Percentiles rank a stretch among this genome's conserved stretches.
These are phyloP conservation scores for Metschnikowia aberdeeniae DNA, from an alignment of 805 yeast genomes.

Conservation along the genomic window DNA sequence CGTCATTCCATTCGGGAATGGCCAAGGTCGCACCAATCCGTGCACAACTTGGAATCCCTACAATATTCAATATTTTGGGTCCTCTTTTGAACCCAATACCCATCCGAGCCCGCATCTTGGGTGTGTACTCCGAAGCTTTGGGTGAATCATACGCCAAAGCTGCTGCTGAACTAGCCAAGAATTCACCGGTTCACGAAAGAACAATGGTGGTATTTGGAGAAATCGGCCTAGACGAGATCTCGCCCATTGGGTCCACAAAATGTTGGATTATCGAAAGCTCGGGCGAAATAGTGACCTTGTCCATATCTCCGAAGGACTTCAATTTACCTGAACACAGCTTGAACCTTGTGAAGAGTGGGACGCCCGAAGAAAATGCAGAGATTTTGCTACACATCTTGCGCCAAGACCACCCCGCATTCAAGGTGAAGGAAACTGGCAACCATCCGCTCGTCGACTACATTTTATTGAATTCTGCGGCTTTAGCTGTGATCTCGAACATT, in stretches of 20 bases:
- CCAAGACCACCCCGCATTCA: constrained; percentile 44
- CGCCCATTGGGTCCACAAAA: constrained; percentile 79
- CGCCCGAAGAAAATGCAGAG: constrained; percentile 81
- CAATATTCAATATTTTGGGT: constrained; percentile 91
- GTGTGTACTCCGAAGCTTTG: constrained; percentile 76
- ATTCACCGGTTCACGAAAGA: constrained; percentile 41
- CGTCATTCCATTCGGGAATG: constrained; percentile 92
- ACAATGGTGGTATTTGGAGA: constrained; percentile 93
- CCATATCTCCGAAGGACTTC: constrained; percentile 69
- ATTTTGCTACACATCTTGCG: constrained; percentile 42
- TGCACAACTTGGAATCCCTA: constrained; percentile 77
- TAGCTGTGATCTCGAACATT: constrained; percentile 72
- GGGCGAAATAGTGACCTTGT: constrained; percentile 41
- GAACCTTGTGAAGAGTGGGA: constrained; percentile 69
- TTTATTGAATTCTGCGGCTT: constrained; percentile 82
- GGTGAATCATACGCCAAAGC: constrained; percentile 87
- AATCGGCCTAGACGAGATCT: constrained; percentile 87
- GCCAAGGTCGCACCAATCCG: constrained; percentile 76
- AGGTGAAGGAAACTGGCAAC: constrained; percentile 36
- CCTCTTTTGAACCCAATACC: constrained; percentile 93
- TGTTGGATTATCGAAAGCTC: constrained; percentile 65
- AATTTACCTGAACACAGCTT: constrained; percentile 74
- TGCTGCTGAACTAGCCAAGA: constrained; percentile 56
- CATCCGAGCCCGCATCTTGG: constrained; percentile 72
- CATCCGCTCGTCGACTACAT: constrained; percentile 83